Conservation (phyloP, 805 yeast genomes). For the Candida parachauliodes region DNA sequence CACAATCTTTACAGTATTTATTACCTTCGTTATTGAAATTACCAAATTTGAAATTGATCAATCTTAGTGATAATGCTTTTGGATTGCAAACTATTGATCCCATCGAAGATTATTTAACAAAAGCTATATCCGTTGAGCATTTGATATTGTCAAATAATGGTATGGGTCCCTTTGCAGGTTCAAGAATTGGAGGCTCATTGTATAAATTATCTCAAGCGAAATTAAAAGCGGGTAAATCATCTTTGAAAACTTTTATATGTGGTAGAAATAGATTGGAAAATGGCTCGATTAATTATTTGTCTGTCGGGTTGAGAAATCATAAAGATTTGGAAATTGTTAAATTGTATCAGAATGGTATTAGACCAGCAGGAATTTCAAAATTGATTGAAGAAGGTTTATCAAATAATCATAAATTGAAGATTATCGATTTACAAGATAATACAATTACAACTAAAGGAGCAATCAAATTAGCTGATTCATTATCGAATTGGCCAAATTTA, state of each 20-base stretch:
- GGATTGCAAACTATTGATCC: conserved; percentile 95
- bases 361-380: conserved; percentile 85
- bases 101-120: conserved; percentile 69
- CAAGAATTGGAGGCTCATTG: conserved; percentile 85
- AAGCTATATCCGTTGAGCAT: conserved; percentile 79
- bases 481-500: conserved; percentile 63
- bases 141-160: conserved; percentile 92
- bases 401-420: conserved; percentile 55
- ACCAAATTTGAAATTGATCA: conserved; percentile 65
- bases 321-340: conserved; percentile 66
- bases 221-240: conserved; percentile 40
- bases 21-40: conserved; percentile 71
- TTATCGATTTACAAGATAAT: conserved; percentile 89
- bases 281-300: conserved; percentile 83
- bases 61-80: conserved; percentile 92
- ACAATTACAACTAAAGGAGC: conserved; percentile 81
- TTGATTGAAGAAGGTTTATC: conserved; percentile 71
- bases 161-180: conserved; percentile 97
- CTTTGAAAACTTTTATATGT: conserved; percentile 83
- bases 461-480: conserved; percentile 36
- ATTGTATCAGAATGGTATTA: conserved; percentile 93
- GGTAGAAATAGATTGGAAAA: conserved; percentile 97
- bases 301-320: conserved; percentile 82
- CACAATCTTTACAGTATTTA: conserved; percentile 68
- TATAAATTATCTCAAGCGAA: conserved; percentile 68